These are phyloP conservation scores for Pythium scleroteichum DNA, from an alignment of 352 stramenopile genomes.

Conservation along the genomic window DNA sequence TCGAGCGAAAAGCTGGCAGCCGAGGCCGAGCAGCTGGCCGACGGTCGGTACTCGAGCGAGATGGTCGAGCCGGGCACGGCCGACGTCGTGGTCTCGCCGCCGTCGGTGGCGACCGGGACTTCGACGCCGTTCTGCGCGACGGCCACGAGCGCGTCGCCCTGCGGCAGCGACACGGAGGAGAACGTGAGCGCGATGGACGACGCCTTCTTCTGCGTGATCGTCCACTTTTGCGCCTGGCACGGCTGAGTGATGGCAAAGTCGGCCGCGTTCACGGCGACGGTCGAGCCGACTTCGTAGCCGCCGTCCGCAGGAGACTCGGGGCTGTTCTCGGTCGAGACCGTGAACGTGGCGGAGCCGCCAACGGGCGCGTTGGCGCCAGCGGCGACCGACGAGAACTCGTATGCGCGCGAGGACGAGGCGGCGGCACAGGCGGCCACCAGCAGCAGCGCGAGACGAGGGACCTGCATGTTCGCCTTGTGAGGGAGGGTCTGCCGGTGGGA, in stretches of 20 bases:
- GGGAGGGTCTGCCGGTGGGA: slow-evolving; percentile 1
- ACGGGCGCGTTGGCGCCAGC: slow-evolving; percentile 16
- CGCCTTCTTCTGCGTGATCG: slow-evolving; percentile 46
- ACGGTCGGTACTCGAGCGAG: slow-evolving; percentile 47
- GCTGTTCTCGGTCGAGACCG: slow-evolving; percentile 19
- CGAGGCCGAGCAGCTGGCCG: slow-evolving; percentile 24
- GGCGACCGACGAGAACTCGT: slow-evolving; percentile 18
- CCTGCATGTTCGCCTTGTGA: slow-evolving; percentile 15
- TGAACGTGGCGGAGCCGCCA: slow-evolving; percentile 1
- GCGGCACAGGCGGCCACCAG: slow-evolving; percentile 3
- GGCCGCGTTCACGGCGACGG: slow-evolving; percentile 29
- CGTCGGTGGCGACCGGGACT: slow-evolving; percentile 26
- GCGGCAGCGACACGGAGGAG: slow-evolving; percentile 29
- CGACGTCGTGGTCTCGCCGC: slow-evolving; percentile 31
- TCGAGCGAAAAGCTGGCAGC: slow-evolving; percentile 36
- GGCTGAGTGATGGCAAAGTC: slow-evolving; percentile 38
- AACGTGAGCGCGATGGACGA: slow-evolving; percentile 47
- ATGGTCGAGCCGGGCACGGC: slow-evolving; percentile 37
- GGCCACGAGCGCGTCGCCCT: slow-evolving; percentile 42
- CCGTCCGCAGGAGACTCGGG: slow-evolving; percentile 30
- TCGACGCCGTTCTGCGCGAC: slow-evolving; percentile 37
- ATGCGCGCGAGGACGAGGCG: slow-evolving; percentile 1
- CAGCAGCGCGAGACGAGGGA: slow-evolving; percentile 17
- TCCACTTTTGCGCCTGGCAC: slow-evolving; percentile 48
- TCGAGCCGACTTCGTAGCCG: slow-evolving; percentile 40